These are phyloP conservation scores for Paraphoma chrysanthemicola DNA, from an alignment of 2,329 filamentous ascomycete species.

Conservation along the genomic window DNA sequence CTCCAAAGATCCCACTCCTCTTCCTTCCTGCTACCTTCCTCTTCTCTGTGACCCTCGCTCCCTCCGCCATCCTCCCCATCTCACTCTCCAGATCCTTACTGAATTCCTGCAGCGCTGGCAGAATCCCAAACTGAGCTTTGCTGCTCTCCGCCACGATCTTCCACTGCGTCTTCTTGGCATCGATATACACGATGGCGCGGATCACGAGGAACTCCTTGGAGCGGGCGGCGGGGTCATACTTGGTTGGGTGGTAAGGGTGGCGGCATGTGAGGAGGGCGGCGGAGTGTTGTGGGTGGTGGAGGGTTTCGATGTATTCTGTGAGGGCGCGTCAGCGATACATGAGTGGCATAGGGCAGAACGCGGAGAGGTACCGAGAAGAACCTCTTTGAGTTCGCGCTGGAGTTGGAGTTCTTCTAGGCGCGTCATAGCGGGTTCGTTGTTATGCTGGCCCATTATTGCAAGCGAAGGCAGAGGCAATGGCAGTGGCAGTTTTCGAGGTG, in stretches of 20 bases:
- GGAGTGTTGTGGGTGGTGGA: slow-evolving; percentile 3
- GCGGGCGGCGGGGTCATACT: no score
- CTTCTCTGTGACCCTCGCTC: neutral
- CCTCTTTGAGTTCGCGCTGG: neutral
- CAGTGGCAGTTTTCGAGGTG: no score
- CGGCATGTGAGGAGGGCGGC: slow-evolving; percentile 5
- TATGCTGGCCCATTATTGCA: neutral
- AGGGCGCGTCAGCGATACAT: neutral
- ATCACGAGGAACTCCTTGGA: neutral
- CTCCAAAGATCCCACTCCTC: neutral
- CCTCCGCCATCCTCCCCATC: neutral
- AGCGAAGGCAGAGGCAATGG: no score
- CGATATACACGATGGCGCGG: neutral
- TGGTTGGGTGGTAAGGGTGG: neutral
- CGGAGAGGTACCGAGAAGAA: neutral
- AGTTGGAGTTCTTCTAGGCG: neutral
- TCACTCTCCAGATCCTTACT: slow-evolving; percentile 6
- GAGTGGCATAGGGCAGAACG: neutral
- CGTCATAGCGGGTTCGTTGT: neutral
- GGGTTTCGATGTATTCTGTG: neutral
- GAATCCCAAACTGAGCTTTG: neutral
- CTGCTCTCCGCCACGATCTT: slow-evolving; percentile 4
- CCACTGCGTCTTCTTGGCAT: slow-evolving; percentile 1
- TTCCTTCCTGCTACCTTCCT: neutral
- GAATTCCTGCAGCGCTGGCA: slow-evolving; percentile 6